Evolutionary conservation across 306 rosid species (phyloP), one percentile per base, ranked within the genome.

Genomic region (Acmispon strigosus): DNA sequence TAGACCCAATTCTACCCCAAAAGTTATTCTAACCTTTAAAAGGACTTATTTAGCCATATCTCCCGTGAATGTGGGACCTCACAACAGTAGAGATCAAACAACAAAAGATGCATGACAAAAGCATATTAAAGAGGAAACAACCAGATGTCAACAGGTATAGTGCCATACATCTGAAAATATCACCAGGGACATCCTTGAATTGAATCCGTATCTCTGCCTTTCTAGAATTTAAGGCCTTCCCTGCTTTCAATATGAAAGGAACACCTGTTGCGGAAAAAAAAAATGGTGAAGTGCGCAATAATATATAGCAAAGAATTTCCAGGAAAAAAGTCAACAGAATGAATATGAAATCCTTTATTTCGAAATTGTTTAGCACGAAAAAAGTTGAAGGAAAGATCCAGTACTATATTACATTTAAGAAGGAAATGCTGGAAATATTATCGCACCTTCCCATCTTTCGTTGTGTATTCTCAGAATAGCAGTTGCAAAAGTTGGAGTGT

Each of bases 141-240:
- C 2, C 39, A 75, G 18, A 51, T 11, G 62, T 58, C 24, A 15
- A 73, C 63, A 57, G 79, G 69, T 74, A 11, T 13, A 44, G 72
- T 57, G 42, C 51, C 90, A 69, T 91, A 94, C 99, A 87, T 86
- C 68, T 86, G 84, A 91, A 94, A 81, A 94, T 91, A 82, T 94
- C 99, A 76, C 99, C 99, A 17, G 99, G 97, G 51, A 91, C 97
- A 82, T 94, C 99, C 88, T 91, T 94, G 76, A 94, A 89, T 78
- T 94, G 99, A 84, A 94, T 77, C 80, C 99, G 84, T 65, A 94
- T 87, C 45, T 94, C 99, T 16, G 99, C 97, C 85, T 94, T 94
- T 56, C 96, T 83, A 24, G 99, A 80, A 69, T 51, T 84, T 54
- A 94, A 78, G 69, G 99, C 97, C 81, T 94, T 94, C 68, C 99